phyloP scores from a whole-genome alignment of 306 rosid genomes.

The Casuarina equisetifolia region DNA sequence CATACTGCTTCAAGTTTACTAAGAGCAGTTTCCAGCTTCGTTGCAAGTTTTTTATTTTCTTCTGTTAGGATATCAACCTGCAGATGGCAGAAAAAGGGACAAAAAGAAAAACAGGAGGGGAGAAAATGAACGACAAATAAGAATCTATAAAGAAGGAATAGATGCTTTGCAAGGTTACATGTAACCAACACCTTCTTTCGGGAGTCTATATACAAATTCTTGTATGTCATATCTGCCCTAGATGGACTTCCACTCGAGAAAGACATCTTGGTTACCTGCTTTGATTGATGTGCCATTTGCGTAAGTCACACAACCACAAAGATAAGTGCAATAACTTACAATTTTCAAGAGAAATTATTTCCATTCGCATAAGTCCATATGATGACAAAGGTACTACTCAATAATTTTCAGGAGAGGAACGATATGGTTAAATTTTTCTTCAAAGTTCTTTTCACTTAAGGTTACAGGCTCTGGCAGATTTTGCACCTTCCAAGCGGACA shows the following conservation, averaged over 20 bases:
- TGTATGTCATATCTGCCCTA: conserved; percentile 23
- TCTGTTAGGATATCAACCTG: conserved; percentile 55
- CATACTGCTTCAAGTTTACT: conserved; percentile 73
- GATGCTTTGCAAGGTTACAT: conserved; percentile 1
- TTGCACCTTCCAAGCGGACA: conserved; percentile 28
- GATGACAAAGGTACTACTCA: too few species aligned
- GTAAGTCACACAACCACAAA: background rate
- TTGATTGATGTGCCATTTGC: conserved; percentile 9
- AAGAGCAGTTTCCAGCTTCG: conserved; percentile 51
- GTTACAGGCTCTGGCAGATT: conserved; percentile 22
- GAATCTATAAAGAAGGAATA: background rate
- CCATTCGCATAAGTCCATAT: too few species aligned
- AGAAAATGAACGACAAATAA: background rate
- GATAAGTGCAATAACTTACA: conserved; percentile 11
- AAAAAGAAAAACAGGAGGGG: conserved; percentile 2
- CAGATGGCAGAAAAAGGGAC: background rate
- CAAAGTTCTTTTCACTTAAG: conserved; percentile 26
- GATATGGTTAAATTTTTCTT: conserved; percentile 45
- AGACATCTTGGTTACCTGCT: conserved; percentile 38
- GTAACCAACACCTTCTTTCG: conserved; percentile 55
- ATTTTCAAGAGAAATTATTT: conserved; percentile 28
- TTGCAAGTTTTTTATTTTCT: conserved; percentile 46
- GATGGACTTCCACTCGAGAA: conserved; percentile 29
- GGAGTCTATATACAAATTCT: conserved; percentile 48
- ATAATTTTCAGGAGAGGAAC: conserved; percentile 7